Evolutionary conservation across 768 basidiomycete genomes (phyloP).

Genomic region (Gloeophyllum trabeum): DNA sequence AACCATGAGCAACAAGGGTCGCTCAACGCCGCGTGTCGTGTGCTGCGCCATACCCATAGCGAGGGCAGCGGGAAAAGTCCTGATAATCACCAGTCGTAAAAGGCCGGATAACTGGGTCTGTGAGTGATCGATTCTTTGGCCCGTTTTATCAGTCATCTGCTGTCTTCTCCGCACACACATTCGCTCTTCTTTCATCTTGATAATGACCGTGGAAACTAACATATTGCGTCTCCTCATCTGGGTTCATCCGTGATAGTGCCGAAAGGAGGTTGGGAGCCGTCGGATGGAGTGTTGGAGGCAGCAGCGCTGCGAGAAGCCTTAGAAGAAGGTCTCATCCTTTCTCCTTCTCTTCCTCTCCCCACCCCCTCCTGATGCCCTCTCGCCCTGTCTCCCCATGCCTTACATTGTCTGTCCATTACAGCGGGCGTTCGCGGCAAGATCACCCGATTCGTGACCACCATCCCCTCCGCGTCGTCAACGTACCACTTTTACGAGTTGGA

Average conservation of each 20-base stretch:
- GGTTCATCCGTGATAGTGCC: conserved; percentile 42
- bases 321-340: conserved; percentile 93
- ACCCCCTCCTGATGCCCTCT: conserved; percentile 12
- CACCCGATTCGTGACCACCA: conserved; percentile 76
- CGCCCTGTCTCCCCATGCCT: conserved; percentile 16
- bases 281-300: conserved; percentile 73
- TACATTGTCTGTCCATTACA: conserved; percentile 26
- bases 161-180: not conserved
- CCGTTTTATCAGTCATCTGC: conserved; percentile 7
- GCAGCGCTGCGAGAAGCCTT: conserved; percentile 87
- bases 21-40: conserved; percentile 72
- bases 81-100: conserved; percentile 80
- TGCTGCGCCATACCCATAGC: conserved; percentile 86
- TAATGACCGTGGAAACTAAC: conserved; percentile 3
- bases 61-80: conserved; percentile 61
- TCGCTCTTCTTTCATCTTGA: conserved; percentile 5
- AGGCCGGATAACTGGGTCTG: conserved; percentile 76
- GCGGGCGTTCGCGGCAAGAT: conserved; percentile 84
- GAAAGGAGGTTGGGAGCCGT: conserved; percentile 87
- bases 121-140: conserved; percentile 35
- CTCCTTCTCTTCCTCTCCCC: conserved; percentile 24
- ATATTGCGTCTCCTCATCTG: conserved; percentile 3
- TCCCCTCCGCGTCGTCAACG: conserved; percentile 65
- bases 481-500: conserved; percentile 91
- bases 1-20: conserved; percentile 60